Conservation (phyloP, 2,329 filamentous ascomycete genomes). For the Dactylella cylindrospora region DNA sequence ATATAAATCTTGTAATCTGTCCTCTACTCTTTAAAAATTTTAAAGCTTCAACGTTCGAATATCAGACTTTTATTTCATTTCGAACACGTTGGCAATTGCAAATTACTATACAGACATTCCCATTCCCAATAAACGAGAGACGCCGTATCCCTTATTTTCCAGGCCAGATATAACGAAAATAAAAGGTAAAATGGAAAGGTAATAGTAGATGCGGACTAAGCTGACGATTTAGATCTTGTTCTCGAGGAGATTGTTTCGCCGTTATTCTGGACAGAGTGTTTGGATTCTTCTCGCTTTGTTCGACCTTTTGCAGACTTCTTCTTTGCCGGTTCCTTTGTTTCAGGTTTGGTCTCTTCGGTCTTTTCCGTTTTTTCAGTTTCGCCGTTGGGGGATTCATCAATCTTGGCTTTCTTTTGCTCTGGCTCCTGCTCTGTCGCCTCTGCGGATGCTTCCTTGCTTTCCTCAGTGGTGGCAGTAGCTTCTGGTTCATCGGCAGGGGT, state of each 20-base stretch:
- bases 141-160: conserved; percentile 5
- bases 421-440: conserved; percentile 9
- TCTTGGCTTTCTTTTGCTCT: conserved; percentile 27
- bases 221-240: conserved; percentile 26
- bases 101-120: conserved; percentile 19
- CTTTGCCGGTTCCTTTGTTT: conserved; percentile 14
- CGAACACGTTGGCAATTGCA: too few relatives aligned
- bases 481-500: conserved; percentile 20
- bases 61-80: conserved; percentile 6
- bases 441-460: background rate
- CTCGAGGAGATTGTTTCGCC: conserved; percentile 25
- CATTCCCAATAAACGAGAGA: conserved; percentile 11
- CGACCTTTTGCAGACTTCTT: conserved; percentile 20
- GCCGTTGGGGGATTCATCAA: conserved; percentile 7
- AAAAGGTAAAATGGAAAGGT: background rate
- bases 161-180: too few relatives aligned
- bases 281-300: conserved; percentile 23
- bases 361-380: background rate
- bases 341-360: background rate
- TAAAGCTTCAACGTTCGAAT: background rate
- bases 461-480: background rate
- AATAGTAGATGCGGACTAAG: conserved; percentile 1
- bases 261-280: background rate
- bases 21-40: conserved; percentile 11
- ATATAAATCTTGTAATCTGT: background rate